Evolutionary conservation across 1,284 basidiomycete species (phyloP).

Genomic region (Ustilago tritici): DNA sequence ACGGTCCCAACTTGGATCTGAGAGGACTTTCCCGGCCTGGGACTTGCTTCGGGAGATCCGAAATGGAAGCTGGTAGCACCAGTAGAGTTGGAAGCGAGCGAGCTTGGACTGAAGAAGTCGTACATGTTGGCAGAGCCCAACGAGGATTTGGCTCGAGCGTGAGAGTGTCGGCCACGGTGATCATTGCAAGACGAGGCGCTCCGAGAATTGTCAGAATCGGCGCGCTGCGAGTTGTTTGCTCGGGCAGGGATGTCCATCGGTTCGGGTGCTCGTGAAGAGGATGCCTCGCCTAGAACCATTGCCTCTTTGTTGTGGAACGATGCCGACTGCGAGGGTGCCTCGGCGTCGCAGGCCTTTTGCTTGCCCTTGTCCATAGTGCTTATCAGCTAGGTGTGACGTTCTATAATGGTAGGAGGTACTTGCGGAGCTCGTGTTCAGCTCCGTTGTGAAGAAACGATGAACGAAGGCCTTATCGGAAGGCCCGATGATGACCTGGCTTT

Average conservation of each 20-base stretch:
- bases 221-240: neutral
- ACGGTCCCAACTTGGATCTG: neutral
- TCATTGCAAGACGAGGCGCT: conserved; percentile 3
- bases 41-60: conserved; percentile 31
- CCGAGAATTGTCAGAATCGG: neutral
- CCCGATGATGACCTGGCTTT: neutral
- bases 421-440: neutral
- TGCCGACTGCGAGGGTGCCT: neutral
- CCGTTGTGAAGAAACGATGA: neutral
- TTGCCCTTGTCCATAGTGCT: conserved; percentile 34
- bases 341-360: conserved; percentile 18
- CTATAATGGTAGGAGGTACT: no score
- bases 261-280: conserved; percentile 10
- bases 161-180: conserved; percentile 23
- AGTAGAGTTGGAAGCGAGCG: conserved; percentile 39
- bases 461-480: neutral
- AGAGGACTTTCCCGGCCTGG: conserved; percentile 6
- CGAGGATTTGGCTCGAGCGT: conserved; percentile 38
- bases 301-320: neutral
- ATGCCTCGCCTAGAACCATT: neutral
- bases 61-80: conserved; percentile 47
- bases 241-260: conserved; percentile 20
- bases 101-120: conserved; percentile 53
- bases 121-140: conserved; percentile 39
- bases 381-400: neutral